Percentiles rank a stretch among this genome's conserved stretches.
Evolutionary conservation across 768 basidiomycete genomes (phyloP).

Genomic region (Scleroderma citrinum): DNA sequence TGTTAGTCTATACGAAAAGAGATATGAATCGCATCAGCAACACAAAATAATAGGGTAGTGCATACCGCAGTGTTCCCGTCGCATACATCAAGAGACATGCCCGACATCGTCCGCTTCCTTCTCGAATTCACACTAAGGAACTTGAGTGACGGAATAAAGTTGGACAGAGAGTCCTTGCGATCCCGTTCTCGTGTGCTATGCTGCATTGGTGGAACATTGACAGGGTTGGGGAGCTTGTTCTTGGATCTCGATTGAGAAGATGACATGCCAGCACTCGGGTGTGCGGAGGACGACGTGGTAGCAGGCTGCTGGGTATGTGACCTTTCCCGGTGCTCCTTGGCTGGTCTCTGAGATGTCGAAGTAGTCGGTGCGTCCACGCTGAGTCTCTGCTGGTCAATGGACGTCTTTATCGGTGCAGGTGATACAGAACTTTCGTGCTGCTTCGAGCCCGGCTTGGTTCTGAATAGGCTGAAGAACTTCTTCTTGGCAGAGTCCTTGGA

Average conservation of each 20-base stretch:
- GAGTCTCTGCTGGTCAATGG: constrained; percentile 17
- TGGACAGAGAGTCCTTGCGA: constrained; percentile 37
- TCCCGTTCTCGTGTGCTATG: constrained; percentile 28
- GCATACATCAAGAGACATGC: constrained; percentile 70
- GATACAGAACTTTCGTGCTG: constrained; percentile 17
- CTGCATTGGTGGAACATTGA: constrained; percentile 28
- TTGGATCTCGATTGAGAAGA: constrained; percentile 13
- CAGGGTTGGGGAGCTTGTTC: constrained; percentile 15
- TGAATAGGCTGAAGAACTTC: constrained; percentile 25
- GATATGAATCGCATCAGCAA: constrained; percentile 4
- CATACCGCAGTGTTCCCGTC: constrained; percentile 72
- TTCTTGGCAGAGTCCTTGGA: constrained; percentile 32
- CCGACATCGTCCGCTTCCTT: constrained; percentile 62
- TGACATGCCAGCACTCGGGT: constrained; percentile 1
- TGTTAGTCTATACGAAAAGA: constrained; percentile 45
- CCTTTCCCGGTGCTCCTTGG: constrained; percentile 14
- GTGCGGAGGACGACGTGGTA: constrained; percentile 3
- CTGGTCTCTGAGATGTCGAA: constrained; percentile 8
- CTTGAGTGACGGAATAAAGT: constrained; percentile 58
- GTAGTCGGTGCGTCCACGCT: constrained; percentile 7
- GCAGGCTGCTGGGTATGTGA: not conserved
- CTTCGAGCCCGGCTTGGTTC: constrained; percentile 28
- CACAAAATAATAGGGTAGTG: constrained; percentile 8
- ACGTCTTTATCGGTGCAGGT: constrained; percentile 14
- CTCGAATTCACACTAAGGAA: constrained; percentile 45